A percentile compares a stretch with the other conserved stretches of the same genome.
These are phyloP conservation scores for Aspergillus sp. DNA, from an alignment of 2,329 filamentous ascomycete genomes.

Conservation along the genomic window DNA sequence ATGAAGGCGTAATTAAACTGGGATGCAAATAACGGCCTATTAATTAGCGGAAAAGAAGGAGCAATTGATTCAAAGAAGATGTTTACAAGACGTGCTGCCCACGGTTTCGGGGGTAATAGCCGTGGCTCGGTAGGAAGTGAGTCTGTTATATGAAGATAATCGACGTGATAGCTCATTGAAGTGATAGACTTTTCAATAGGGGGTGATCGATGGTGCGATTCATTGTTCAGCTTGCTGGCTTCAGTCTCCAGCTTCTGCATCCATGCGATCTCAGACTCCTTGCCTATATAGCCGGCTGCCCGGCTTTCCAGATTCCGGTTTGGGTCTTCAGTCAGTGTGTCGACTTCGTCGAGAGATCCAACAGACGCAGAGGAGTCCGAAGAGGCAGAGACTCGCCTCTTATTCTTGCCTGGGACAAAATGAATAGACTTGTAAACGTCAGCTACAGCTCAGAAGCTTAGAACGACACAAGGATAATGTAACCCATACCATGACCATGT, in stretches of 20 bases:
- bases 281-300: slow-evolving; percentile 4
- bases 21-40: slow-evolving; percentile 33
- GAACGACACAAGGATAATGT: too few relatives aligned
- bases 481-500: too few relatives aligned
- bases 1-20: slow-evolving; percentile 30
- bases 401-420: too few relatives aligned
- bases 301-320: slow-evolving; percentile 2
- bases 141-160: neutral
- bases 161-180: slow-evolving; percentile 3
- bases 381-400: neutral
- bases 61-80: slow-evolving; percentile 39
- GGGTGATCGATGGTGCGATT: too few relatives aligned
- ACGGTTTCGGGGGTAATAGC: slow-evolving; percentile 1
- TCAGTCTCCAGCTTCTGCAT: slow-evolving; percentile 6
- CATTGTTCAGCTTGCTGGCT: neutral
- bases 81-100: slow-evolving; percentile 38
- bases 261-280: slow-evolving; percentile 6
- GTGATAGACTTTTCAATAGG: neutral
- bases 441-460: too few relatives aligned
- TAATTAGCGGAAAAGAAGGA: slow-evolving; percentile 41
- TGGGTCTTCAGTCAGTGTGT: slow-evolving; percentile 4
- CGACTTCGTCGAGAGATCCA: neutral
- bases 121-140: neutral
- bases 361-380: neutral
- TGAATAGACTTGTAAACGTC: too few relatives aligned